A percentile compares a stretch with the other conserved stretches of the same genome.
Evolutionary conservation across 176 grass and related monocot genomes (phyloP).

Genomic region (Bolboschoenus planiculmis): DNA sequence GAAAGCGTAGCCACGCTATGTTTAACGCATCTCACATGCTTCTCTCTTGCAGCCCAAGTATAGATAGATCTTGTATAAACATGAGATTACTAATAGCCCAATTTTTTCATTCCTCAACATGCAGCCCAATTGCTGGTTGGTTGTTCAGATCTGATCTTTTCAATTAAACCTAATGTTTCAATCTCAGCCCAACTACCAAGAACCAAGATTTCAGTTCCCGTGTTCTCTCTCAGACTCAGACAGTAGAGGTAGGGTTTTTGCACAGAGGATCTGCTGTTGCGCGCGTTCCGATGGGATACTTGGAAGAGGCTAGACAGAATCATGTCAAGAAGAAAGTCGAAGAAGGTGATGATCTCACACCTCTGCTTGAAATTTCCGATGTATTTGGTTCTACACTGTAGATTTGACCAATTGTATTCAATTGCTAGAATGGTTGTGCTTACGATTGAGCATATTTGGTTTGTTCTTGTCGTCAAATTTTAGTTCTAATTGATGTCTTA

Average conservation of each 20-base stretch:
- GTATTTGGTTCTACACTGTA: neutral
- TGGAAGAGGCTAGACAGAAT: slow-evolving; percentile 86
- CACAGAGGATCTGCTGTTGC: neutral
- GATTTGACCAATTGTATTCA: neutral
- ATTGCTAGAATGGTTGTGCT: neutral
- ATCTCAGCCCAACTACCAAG: neutral
- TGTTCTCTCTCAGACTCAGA: neutral
- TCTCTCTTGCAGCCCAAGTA: neutral
- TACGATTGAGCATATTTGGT: neutral
- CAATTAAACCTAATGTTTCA: neutral
- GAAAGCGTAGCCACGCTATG: too few relatives aligned
- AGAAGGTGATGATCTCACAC: slow-evolving; percentile 65
- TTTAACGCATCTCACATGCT: too few relatives aligned
- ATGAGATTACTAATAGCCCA: neutral
- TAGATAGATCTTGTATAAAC: neutral
- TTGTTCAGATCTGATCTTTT: too few relatives aligned
- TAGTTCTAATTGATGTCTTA: neutral
- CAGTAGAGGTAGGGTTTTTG: neutral
- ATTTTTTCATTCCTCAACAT: too few relatives aligned
- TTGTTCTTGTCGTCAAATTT: neutral
- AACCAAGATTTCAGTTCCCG: neutral
- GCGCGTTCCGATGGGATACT: slow-evolving; percentile 65
- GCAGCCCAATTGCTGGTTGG: too few relatives aligned
- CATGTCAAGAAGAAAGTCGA: slow-evolving; percentile 99
- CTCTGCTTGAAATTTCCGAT: neutral